Conservation (phyloP, 768 basidiomycete species). For the Tricholoma saponaceum region DNA sequence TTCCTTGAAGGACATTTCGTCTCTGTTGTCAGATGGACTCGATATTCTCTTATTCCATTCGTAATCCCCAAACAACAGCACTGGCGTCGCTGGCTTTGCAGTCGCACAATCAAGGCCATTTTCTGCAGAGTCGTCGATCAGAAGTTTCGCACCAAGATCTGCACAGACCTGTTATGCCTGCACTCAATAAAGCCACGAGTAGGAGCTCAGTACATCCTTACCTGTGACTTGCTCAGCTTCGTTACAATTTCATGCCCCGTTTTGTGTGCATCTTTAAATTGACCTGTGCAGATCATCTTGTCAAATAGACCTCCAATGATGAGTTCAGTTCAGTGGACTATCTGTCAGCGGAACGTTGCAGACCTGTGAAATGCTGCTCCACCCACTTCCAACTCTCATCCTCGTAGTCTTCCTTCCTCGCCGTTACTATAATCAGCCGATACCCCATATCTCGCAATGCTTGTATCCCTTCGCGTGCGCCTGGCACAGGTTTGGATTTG, state of each 20-base stretch:
- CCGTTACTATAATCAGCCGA: slow-evolving; percentile 71
- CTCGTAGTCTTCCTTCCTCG: slow-evolving; percentile 52
- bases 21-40: slow-evolving; percentile 34
- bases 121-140: slow-evolving; percentile 81
- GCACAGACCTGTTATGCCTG: slow-evolving; percentile 49
- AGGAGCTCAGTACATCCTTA: slow-evolving; percentile 18
- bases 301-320: slow-evolving; percentile 42
- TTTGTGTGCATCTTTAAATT: slow-evolving; percentile 56
- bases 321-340: neutral
- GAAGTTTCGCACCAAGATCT: slow-evolving; percentile 54
- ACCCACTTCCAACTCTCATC: slow-evolving; percentile 67
- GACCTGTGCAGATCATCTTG: slow-evolving; percentile 67
- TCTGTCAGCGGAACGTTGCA: neutral
- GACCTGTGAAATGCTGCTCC: slow-evolving; percentile 59
- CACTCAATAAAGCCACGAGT: neutral
- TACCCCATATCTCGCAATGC: slow-evolving; percentile 60
- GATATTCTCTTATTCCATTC: slow-evolving; percentile 70
- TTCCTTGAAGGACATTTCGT: slow-evolving; percentile 53
- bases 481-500: slow-evolving; percentile 49
- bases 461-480: slow-evolving; percentile 55
- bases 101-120: slow-evolving; percentile 62
- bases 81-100: slow-evolving; percentile 45
- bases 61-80: slow-evolving; percentile 73
- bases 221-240: slow-evolving; percentile 69
- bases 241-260: slow-evolving; percentile 41